Percentiles rank a stretch among this genome's conserved stretches.
Conservation (phyloP, 2,329 filamentous ascomycete species). For the Xylariaceae sp. region DNA sequence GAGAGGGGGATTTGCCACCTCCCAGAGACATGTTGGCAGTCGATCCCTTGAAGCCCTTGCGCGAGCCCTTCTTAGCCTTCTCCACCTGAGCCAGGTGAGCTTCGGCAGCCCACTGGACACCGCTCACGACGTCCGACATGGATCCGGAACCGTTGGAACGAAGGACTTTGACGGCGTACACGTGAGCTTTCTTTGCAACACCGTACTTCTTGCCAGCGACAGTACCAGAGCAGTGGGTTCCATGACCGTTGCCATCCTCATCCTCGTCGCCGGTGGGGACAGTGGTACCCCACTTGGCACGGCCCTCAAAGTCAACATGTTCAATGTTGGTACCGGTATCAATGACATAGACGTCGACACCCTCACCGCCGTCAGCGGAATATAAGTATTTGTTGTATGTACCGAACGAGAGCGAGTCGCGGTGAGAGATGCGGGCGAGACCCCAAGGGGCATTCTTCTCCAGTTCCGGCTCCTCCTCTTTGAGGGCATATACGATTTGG, state of each 20-base stretch:
- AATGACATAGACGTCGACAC: slow-evolving; percentile 97
- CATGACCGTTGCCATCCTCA: slow-evolving; percentile 93
- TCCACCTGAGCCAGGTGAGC: slow-evolving; percentile 71
- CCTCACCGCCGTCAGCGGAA: slow-evolving; percentile 82
- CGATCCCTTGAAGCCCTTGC: slow-evolving; percentile 97
- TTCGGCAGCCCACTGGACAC: slow-evolving; percentile 89
- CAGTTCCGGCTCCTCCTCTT: slow-evolving; percentile 41
- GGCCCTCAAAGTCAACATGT: slow-evolving; percentile 96
- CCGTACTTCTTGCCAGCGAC: slow-evolving; percentile 98
- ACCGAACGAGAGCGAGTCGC: slow-evolving; percentile 77
- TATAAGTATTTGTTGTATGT: slow-evolving; percentile 99
- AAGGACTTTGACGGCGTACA: slow-evolving; percentile 98
- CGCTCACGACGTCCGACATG: slow-evolving; percentile 98
- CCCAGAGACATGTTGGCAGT: slow-evolving; percentile 99
- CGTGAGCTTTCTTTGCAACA: slow-evolving; percentile 96
- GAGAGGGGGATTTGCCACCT: slow-evolving; percentile 88
- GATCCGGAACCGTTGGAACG: slow-evolving; percentile 94
- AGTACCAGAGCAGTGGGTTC: slow-evolving; percentile 98
- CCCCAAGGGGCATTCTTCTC: slow-evolving; percentile 99
- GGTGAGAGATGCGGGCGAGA: slow-evolving; percentile 95
- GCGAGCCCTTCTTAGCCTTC: slow-evolving; percentile 77
- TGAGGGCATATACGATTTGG: slow-evolving; percentile 81
- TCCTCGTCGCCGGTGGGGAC: slow-evolving; percentile 81
- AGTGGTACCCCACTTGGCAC: slow-evolving; percentile 95
- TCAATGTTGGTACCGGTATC: slow-evolving; percentile 93